A percentile compares a stretch with the other conserved stretches of the same genome.
phyloP scores from a whole-genome alignment of 441 rosid species.

The Erodium moschatum region DNA sequence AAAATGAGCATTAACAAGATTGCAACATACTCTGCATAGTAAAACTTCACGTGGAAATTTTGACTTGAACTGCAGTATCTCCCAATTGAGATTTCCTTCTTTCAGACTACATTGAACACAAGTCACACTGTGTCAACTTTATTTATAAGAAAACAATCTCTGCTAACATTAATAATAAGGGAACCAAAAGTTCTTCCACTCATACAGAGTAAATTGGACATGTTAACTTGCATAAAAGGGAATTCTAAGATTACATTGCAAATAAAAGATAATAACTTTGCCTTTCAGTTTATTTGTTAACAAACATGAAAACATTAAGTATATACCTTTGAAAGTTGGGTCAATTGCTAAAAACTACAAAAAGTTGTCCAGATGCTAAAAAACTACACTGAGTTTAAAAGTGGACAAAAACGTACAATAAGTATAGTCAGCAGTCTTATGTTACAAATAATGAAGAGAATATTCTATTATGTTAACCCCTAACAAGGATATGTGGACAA shows the following conservation, averaged over 20 bases:
- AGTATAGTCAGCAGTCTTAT: too few species aligned
- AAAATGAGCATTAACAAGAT: slow-evolving; percentile 1
- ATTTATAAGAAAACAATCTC: neutral
- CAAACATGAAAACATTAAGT: neutral
- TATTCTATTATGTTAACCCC: too few species aligned
- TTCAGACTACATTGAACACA: slow-evolving; percentile 52
- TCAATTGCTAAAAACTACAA: too few species aligned
- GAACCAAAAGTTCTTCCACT: neutral
- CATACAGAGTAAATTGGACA: neutral
- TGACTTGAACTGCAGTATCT: slow-evolving; percentile 86
- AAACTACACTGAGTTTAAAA: too few species aligned
- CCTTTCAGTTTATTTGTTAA: neutral
- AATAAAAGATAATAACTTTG: neutral
- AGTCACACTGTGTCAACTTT: slow-evolving; percentile 17
- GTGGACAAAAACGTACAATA: too few species aligned
- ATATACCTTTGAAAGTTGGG: neutral
- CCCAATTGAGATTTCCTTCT: slow-evolving; percentile 84
- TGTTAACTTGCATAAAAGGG: neutral
- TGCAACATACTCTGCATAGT: slow-evolving; percentile 77
- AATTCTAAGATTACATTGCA: neutral
- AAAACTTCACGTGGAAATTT: slow-evolving; percentile 91
- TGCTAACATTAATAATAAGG: neutral
- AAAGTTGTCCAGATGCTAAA: too few species aligned
- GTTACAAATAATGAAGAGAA: too few species aligned
- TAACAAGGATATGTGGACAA: too few species aligned